Evolutionary conservation across 768 basidiomycete genomes (phyloP), one percentile per base, ranked within the genome.

Genomic region (Suillus ampliporus): DNA sequence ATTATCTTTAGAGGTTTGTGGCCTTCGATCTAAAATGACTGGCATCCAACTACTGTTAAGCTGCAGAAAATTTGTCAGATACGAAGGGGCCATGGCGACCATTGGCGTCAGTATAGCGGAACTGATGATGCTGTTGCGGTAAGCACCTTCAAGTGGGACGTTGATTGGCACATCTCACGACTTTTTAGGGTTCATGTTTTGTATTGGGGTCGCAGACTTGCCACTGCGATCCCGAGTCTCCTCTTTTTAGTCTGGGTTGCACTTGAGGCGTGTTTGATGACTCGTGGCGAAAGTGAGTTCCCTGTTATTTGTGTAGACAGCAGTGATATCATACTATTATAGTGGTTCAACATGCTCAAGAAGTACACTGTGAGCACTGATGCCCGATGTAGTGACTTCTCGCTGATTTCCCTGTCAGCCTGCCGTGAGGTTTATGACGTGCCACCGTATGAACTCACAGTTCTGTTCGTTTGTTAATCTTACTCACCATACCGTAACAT

Each of bases 11-110:
- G n/a, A 53, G 7, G 51, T 35, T 21, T 21, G 51, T 53, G n/a
- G 14, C 13, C 6, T 53, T n/a, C 7, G 34, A 21, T n/a, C 34
- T 53, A 35, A 35, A 5, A 35, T 14, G n/a, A 21, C n/a, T 35
- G 34, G n/a, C 34, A 21, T 35, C 34, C 35, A 35, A 53, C n/a
- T 79, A 81, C 57, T 21, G 57, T 43, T 23, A 28, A 58, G 57
- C 4, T 58, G 40, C 44, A 28, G 19, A 50, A n/a, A 28, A 31
- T 58, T 58, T 11, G 8, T 58, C 26, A 28, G 57, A 23, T 52
- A 28, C 3, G 15, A 51, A 51, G 43, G 23, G 23, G 57, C 26
- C 14, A 58, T 51, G 57, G 34, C 26, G 28, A 41, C 14, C 41
- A 8, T 58, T 28, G 57, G 57, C 35, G 5, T 58, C 15, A 28